A percentile compares a stretch with the other conserved stretches of the same genome.
Conservation (phyloP, 495 filamentous ascomycete genomes). For the Immersiella caudata region DNA sequence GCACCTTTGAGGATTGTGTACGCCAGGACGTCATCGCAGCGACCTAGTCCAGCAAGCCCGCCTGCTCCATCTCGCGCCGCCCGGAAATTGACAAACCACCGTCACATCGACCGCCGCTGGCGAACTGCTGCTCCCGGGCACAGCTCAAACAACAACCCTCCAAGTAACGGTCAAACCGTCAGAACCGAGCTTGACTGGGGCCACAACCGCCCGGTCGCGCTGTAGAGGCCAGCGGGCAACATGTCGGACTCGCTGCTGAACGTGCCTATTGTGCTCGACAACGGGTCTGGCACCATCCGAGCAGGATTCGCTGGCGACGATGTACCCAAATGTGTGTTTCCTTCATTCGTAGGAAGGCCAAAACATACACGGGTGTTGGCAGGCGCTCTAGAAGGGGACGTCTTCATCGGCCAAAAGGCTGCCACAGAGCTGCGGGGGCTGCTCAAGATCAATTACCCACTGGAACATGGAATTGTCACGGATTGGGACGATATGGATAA, state of each 20-base stretch:
- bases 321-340: conserved; percentile 92
- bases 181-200: background rate
- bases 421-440: conserved; percentile 88
- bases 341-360: conserved; percentile 95
- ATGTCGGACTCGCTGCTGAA: conserved; percentile 92
- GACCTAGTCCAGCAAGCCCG: background rate
- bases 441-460: conserved; percentile 90
- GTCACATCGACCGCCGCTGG: background rate
- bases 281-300: conserved; percentile 96
- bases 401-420: conserved; percentile 93
- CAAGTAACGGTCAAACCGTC: background rate
- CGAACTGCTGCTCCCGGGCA: background rate
- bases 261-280: conserved; percentile 97
- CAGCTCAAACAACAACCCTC: background rate
- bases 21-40: background rate
- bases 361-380: conserved; percentile 97
- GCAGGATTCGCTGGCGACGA: conserved; percentile 97
- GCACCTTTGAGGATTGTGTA: background rate
- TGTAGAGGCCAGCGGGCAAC: background rate
- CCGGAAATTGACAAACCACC: background rate
- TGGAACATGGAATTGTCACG: conserved; percentile 98
- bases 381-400: conserved; percentile 92
- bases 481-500: conserved; percentile 99
- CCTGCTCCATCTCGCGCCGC: background rate
- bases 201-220: background rate